Evolutionary conservation across 2,329 filamentous ascomycete species (phyloP).

Genomic region (Hirsutella minnesotensis): DNA sequence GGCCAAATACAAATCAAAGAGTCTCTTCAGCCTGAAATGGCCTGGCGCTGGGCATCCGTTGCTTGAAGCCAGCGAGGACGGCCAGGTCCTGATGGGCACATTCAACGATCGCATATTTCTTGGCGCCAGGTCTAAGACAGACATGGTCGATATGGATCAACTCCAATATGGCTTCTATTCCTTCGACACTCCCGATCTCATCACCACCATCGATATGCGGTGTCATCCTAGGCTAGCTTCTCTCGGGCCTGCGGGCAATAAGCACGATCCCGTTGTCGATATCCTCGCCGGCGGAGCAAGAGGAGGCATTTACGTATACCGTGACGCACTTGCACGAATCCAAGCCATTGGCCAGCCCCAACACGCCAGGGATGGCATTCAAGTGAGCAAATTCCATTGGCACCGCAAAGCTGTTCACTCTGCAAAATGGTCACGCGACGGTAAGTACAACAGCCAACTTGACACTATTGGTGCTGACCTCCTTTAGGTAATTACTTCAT

Average conservation of each 20-base stretch:
- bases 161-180: constrained; percentile 43
- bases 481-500: constrained; percentile 75
- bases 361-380: constrained; percentile 34
- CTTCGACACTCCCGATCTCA: constrained; percentile 48
- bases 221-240: constrained; percentile 14
- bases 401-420: constrained; percentile 74
- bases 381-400: constrained; percentile 71
- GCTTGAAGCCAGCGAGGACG: constrained; percentile 39
- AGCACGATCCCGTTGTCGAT: constrained; percentile 41
- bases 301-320: constrained; percentile 73
- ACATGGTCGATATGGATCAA: constrained; percentile 11
- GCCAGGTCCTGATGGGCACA: constrained; percentile 40
- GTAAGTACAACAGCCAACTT: constrained; percentile 32
- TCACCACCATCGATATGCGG: constrained; percentile 56
- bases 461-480: constrained; percentile 16
- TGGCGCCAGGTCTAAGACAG: constrained; percentile 7
- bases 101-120: constrained; percentile 25
- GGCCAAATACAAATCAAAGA: constrained; percentile 17
- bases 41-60: constrained; percentile 22
- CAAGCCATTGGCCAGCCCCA: constrained; percentile 28
- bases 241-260: constrained; percentile 11
- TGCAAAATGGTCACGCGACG: constrained; percentile 86
- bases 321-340: constrained; percentile 55
- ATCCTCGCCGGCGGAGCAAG: constrained; percentile 65
- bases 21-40: constrained; percentile 24